Percentiles rank a stretch among this genome's conserved stretches.
Conservation (phyloP, 2,329 filamentous ascomycete species). For the Stenocarpella maydis region DNA sequence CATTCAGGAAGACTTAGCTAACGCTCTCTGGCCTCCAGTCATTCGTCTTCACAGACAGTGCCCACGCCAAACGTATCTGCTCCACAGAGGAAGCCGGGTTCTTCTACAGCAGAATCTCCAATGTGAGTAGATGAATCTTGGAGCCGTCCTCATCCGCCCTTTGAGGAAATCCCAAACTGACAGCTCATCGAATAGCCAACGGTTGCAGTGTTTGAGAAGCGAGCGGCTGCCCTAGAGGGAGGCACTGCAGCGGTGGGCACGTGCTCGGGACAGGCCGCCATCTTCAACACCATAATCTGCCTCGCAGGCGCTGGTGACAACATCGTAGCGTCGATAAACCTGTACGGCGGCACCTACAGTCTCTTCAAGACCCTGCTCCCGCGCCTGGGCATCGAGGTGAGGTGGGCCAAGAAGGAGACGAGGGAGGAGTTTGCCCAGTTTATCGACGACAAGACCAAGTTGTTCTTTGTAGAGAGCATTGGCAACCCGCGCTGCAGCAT, state of each 20-base stretch:
- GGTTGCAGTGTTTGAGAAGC: constrained; percentile 94
- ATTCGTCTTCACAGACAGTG: constrained; percentile 18
- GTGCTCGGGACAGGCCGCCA: constrained; percentile 86
- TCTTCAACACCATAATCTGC: constrained; percentile 87
- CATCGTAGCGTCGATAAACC: constrained; percentile 87
- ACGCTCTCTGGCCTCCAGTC: background rate
- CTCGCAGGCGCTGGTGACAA: constrained; percentile 90
- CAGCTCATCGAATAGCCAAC: constrained; percentile 69
- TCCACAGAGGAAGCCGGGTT: constrained; percentile 11
- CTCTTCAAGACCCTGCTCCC: constrained; percentile 93
- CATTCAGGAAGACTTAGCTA: background rate
- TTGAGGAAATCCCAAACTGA: background rate
- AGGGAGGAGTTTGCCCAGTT: constrained; percentile 79
- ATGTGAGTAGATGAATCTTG: background rate
- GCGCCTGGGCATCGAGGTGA: constrained; percentile 86
- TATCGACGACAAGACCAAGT: constrained; percentile 94
- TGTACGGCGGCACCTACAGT: constrained; percentile 97
- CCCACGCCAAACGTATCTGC: constrained; percentile 14
- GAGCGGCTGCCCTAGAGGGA: constrained; percentile 93
- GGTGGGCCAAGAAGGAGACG: constrained; percentile 84
- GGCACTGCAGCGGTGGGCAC: constrained; percentile 87
- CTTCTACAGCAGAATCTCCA: constrained; percentile 21
- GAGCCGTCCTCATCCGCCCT: rapidly evolving
- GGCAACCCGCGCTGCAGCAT: constrained; percentile 95
- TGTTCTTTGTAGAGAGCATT: constrained; percentile 89